These are phyloP conservation scores for Alternaria novae-zelandiae DNA, from an alignment of 2,329 filamentous ascomycete genomes.

Conservation along the genomic window DNA sequence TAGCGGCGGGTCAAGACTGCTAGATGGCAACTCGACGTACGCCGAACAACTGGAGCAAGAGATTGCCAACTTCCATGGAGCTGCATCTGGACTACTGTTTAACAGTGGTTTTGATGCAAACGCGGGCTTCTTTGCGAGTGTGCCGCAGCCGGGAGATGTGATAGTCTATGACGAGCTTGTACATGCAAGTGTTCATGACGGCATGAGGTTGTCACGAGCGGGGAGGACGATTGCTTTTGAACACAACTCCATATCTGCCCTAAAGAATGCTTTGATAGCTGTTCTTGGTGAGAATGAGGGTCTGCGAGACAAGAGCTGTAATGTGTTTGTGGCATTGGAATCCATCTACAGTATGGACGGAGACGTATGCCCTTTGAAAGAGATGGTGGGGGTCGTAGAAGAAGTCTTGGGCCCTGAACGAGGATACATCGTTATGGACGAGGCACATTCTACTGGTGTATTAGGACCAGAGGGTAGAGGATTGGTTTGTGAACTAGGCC, in stretches of 20 bases:
- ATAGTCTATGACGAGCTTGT: slow-evolving; percentile 75
- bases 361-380: slow-evolving; percentile 68
- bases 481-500: slow-evolving; percentile 57
- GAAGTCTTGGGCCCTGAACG: slow-evolving; percentile 63
- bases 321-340: slow-evolving; percentile 45
- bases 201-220: slow-evolving; percentile 69
- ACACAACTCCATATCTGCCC: slow-evolving; percentile 60
- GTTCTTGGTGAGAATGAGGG: slow-evolving; percentile 26
- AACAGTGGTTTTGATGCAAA: slow-evolving; percentile 63
- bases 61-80: slow-evolving; percentile 67
- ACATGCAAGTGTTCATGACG: slow-evolving; percentile 80
- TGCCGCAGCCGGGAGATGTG: slow-evolving; percentile 55
- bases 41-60: slow-evolving; percentile 64
- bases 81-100: slow-evolving; percentile 64
- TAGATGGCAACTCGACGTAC: slow-evolving; percentile 70
- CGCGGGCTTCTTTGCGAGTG: slow-evolving; percentile 54
- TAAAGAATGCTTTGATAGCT: slow-evolving; percentile 50
- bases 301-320: slow-evolving; percentile 17
- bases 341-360: slow-evolving; percentile 81
- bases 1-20: slow-evolving; percentile 66
- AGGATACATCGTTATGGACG: slow-evolving; percentile 69
- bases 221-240: slow-evolving; percentile 57
- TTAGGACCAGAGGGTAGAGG: slow-evolving; percentile 64
- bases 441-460: slow-evolving; percentile 71
- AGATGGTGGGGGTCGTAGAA: slow-evolving; percentile 66